phyloP scores from a whole-genome alignment of 306 rosid species.

The Nissolia schottii region DNA sequence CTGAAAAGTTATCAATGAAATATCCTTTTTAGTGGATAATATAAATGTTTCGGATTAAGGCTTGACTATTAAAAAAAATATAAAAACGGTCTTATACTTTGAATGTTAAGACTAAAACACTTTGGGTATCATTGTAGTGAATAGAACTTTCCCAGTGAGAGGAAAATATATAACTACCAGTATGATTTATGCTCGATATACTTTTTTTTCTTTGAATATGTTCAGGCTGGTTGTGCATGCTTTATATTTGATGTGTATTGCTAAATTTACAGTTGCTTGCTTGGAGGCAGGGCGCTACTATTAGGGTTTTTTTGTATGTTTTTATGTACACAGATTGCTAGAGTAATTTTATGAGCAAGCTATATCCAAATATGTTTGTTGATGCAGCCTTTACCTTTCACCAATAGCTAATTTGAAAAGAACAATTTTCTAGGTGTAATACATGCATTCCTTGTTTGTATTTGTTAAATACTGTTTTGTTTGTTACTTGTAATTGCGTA shows the following conservation, averaged over 20 bases:
- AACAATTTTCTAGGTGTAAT: neutral
- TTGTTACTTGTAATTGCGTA: neutral
- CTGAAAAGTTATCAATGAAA: neutral
- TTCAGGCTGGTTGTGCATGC: neutral
- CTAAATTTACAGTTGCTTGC: neutral
- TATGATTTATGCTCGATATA: neutral
- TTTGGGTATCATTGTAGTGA: neutral
- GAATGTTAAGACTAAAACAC: neutral
- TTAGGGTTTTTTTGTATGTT: neutral
- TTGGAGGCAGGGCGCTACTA: neutral
- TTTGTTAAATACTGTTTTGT: neutral
- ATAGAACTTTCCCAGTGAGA: neutral
- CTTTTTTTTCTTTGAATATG: neutral
- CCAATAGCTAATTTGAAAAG: neutral
- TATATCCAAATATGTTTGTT: neutral
- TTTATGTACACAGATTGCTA: neutral
- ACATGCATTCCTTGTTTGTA: neutral
- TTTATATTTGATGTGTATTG: neutral
- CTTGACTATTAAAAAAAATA: neutral
- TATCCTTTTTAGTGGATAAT: neutral
- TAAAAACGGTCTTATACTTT: neutral
- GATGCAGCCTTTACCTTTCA: neutral
- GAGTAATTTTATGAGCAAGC: neutral
- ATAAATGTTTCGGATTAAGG: neutral
- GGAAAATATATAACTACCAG: neutral